Evolutionary conservation across 306 rosid species (phyloP).

Genomic region (Cercis canadensis): DNA sequence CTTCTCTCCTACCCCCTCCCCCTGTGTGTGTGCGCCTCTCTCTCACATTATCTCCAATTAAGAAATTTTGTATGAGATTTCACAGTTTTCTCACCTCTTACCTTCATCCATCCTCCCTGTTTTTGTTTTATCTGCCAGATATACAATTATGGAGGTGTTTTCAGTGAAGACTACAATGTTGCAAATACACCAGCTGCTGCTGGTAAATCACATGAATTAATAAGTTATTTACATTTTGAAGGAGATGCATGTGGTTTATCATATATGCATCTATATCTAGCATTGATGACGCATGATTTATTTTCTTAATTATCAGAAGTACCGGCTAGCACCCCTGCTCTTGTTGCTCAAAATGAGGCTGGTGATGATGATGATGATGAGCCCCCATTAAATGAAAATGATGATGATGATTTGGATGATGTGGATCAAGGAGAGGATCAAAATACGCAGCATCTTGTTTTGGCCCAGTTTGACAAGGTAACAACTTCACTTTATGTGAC

Average conservation of each 20-base stretch:
- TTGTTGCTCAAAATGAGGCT: conserved; percentile 51
- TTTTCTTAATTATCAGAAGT: conserved; percentile 52
- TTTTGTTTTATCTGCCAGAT: conserved; percentile 57
- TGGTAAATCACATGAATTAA: conserved; percentile 53
- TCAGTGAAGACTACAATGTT: conserved; percentile 88
- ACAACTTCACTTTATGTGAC: conserved; percentile 18
- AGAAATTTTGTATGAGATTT: neutral
- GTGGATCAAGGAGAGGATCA: conserved; percentile 87
- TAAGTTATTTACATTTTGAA: conserved; percentile 33
- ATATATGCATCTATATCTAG: conserved; percentile 2
- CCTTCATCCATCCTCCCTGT: conserved; percentile 29
- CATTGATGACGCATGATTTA: conserved; percentile 15
- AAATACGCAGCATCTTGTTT: conserved; percentile 82
- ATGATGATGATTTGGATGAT: conserved; percentile 96
- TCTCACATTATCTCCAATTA: too few relatives aligned
- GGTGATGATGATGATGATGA: conserved; percentile 82
- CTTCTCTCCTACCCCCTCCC: too few relatives aligned
- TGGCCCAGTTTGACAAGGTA: conserved; percentile 99
- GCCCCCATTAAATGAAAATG: conserved; percentile 93
- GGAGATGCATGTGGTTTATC: conserved; percentile 7
- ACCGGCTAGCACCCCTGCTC: conserved; percentile 86
- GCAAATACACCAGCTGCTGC: conserved; percentile 95
- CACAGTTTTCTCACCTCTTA: conserved; percentile 26
- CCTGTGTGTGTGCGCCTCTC: too few relatives aligned
- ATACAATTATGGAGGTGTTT: conserved; percentile 81